Conservation (phyloP, 202 grass and related monocot species). For the Panicum hallii region DNA sequence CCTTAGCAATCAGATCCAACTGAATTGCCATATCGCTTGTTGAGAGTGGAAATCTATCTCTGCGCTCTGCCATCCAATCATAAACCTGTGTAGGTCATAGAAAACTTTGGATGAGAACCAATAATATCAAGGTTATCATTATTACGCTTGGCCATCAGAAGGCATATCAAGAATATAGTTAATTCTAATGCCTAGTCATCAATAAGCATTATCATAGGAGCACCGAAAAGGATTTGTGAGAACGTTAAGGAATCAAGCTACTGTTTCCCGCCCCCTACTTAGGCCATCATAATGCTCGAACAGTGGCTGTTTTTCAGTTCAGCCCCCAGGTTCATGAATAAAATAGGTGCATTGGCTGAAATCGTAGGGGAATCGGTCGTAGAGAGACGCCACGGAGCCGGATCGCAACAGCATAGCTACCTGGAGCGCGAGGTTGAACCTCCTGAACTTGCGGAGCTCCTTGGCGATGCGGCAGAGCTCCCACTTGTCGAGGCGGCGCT, state of each 20-base stretch:
- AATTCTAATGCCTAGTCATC: slow-evolving; percentile 21
- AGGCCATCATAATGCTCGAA: neutral
- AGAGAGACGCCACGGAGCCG: neutral
- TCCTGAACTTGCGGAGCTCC: slow-evolving; percentile 88
- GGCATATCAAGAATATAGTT: slow-evolving; percentile 1
- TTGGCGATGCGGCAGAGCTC: slow-evolving; percentile 76
- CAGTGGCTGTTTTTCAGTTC: neutral
- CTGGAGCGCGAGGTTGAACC: slow-evolving; percentile 74
- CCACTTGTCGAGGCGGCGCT: slow-evolving; percentile 80
- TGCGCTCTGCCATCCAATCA: slow-evolving; percentile 80
- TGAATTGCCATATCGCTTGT: slow-evolving; percentile 85
- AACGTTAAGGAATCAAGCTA: neutral
- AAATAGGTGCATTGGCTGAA: slow-evolving; percentile 19
- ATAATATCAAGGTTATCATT: slow-evolving; percentile 16
- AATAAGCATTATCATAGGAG: slow-evolving; percentile 7
- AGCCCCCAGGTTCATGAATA: neutral
- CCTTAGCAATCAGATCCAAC: slow-evolving; percentile 85
- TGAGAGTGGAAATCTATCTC: slow-evolving; percentile 63
- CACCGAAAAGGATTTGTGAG: neutral
- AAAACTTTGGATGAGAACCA: slow-evolving; percentile 27
- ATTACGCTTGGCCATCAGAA: slow-evolving; percentile 26
- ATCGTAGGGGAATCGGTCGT: neutral
- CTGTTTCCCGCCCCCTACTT: neutral
- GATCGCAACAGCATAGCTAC: slow-evolving; percentile 39
- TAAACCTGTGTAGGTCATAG: slow-evolving; percentile 62